A percentile compares a stretch with the other conserved stretches of the same genome.
Conservation (phyloP, 805 yeast species). For the Komagataella pastoris region DNA sequence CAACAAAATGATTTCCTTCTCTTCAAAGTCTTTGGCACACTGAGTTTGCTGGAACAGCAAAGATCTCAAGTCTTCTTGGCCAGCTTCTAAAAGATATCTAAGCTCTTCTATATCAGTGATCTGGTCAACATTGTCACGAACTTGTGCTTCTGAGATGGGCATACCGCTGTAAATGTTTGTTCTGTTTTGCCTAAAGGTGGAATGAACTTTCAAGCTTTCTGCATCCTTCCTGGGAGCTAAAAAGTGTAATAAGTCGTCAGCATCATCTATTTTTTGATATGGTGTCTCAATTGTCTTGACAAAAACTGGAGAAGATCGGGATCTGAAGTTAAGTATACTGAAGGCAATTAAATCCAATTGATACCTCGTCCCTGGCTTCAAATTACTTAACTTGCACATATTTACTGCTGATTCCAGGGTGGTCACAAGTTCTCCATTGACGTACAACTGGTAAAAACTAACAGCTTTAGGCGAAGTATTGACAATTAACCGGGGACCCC, state of each 20-base stretch:
- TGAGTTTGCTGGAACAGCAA: conserved; percentile 19
- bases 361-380: conserved; percentile 22
- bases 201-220: conserved; percentile 15
- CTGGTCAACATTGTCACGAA: conserved; percentile 3
- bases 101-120: conserved; percentile 28
- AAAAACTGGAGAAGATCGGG: conserved; percentile 25
- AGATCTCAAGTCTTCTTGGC: conserved; percentile 25
- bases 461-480: conserved; percentile 13
- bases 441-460: conserved; percentile 21
- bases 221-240: conserved; percentile 19
- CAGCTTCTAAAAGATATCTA: conserved; percentile 25
- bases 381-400: conserved; percentile 19
- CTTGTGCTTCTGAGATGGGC: background rate
- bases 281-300: conserved; percentile 19
- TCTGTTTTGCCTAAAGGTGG: conserved; percentile 13
- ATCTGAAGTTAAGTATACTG: conserved; percentile 23
- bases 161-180: conserved; percentile 3
- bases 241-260: conserved; percentile 21
- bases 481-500: conserved; percentile 12
- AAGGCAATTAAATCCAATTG: conserved; percentile 29
- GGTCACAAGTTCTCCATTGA: conserved; percentile 25
- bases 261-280: conserved; percentile 19
- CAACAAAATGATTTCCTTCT: conserved; percentile 20
- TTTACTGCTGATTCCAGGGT: conserved; percentile 20
- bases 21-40: conserved; percentile 20